Percentiles rank a stretch among this genome's conserved stretches.
phyloP scores from a whole-genome alignment of 495 filamentous ascomycete genomes.

The Penicillium verhagenii region DNA sequence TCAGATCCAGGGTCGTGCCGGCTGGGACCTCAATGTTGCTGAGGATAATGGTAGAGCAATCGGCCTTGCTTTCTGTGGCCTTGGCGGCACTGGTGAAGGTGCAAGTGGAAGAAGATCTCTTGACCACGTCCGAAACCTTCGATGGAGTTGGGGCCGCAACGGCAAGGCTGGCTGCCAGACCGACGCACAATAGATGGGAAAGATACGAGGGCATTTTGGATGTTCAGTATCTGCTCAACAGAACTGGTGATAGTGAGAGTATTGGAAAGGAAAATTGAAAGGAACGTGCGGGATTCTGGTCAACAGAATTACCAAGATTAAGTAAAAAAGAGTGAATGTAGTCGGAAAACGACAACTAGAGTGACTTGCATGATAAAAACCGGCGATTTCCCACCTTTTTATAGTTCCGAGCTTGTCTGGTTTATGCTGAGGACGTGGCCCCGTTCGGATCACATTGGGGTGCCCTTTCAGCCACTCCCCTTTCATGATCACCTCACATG shows the following conservation, averaged over 20 bases:
- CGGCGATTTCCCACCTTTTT: background rate
- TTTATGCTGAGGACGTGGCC: background rate
- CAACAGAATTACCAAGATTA: no score
- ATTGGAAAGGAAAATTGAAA: background rate
- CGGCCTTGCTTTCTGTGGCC: conserved; percentile 43
- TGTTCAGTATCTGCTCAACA: background rate
- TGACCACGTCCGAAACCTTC: conserved; percentile 35
- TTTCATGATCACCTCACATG: background rate
- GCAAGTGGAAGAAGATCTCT: conserved; percentile 39
- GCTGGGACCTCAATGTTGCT: conserved; percentile 50
- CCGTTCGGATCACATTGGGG: background rate
- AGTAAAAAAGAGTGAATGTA: background rate
- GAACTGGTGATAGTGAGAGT: background rate
- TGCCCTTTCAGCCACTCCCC: background rate
- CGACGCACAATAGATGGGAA: background rate
- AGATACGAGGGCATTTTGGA: background rate
- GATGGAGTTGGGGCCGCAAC: conserved; percentile 30
- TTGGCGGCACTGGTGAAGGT: conserved; percentile 48
- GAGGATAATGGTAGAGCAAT: conserved; percentile 52
- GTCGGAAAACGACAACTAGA: background rate
- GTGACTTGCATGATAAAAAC: background rate
- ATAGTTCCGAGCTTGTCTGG: background rate
- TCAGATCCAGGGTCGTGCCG: conserved; percentile 52
- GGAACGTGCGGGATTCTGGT: background rate
- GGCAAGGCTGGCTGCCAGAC: conserved; percentile 20